These are phyloP conservation scores for Penicillium occitanis DNA, from an alignment of 2,329 filamentous ascomycete species.

Conservation along the genomic window DNA sequence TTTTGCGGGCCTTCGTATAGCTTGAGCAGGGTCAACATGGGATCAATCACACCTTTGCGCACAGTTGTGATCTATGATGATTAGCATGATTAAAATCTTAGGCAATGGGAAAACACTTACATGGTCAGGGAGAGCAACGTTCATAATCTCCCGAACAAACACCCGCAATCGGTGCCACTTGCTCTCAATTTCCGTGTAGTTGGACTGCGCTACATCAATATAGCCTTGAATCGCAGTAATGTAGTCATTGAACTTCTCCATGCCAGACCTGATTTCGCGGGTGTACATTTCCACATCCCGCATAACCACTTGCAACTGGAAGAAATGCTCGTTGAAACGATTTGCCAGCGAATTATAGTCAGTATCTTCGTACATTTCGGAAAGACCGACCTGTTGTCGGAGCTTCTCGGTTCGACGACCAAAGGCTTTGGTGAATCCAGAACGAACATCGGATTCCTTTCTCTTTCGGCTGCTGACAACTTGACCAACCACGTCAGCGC, in stretches of 20 bases:
- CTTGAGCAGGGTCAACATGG: slow-evolving; percentile 74
- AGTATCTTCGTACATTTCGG: slow-evolving; percentile 71
- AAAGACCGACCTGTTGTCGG: slow-evolving; percentile 66
- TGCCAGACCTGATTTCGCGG: slow-evolving; percentile 73
- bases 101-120: slow-evolving; percentile 44
- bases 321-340: slow-evolving; percentile 87
- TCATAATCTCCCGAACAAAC: slow-evolving; percentile 81
- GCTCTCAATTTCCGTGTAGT: slow-evolving; percentile 81
- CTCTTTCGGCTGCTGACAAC: slow-evolving; percentile 79
- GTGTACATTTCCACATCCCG: slow-evolving; percentile 93
- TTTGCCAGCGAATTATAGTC: slow-evolving; percentile 79
- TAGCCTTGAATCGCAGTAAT: slow-evolving; percentile 79
- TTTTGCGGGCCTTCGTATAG: slow-evolving; percentile 80
- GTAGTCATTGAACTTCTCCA: slow-evolving; percentile 77
- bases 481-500: slow-evolving; percentile 86
- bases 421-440: slow-evolving; percentile 84
- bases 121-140: slow-evolving; percentile 79
- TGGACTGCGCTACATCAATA: slow-evolving; percentile 67
- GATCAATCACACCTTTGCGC: slow-evolving; percentile 78
- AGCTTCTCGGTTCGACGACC: slow-evolving; percentile 85
- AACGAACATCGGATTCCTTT: slow-evolving; percentile 83
- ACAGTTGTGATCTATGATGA: slow-evolving; percentile 59
- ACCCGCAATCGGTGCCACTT: slow-evolving; percentile 93
- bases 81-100: not conserved
- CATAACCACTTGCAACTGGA: slow-evolving; percentile 86